Base-by-base conservation (phyloP, 2,329 filamentous ascomycete species). In the Aspergillus hortae region DNA sequence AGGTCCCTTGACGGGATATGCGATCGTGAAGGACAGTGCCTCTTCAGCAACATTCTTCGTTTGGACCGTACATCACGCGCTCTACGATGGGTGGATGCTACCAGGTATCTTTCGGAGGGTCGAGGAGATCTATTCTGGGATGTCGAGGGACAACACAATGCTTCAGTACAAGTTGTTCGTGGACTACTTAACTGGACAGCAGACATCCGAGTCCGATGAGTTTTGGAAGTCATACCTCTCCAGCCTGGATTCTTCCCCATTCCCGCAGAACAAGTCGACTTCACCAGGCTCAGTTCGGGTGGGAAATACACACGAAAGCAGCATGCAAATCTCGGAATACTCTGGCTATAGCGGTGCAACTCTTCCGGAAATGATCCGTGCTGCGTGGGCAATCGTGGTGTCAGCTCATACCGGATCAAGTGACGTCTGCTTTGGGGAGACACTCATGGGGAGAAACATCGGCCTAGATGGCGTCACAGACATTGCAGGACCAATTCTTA, bases 401-500 rank as follows among this genome's bases (percentile, higher is more conserved):
- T 70, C 74, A 2, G 66, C 65, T 4, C 81, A 80, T 56, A 79
- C 79, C 1, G 73, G 73, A 0, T 64, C 68, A 0, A 67, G 69
- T 2, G 75, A 80, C 38, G 73, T 82, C 0, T 78, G 75, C 27
- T 83, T 83, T 53, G 81, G 80, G 1, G 79, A 81, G 50, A 72
- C 82, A 0, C 64, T 79, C 3, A 79, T 78, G 0, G 81, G 81
- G 1, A 71, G 81, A 12, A 80, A 83, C 53, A 71, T 77, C 4
- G 74, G 78, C 1, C 67, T 84, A 1, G 65, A 71, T 2, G 72
- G 74, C 1, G 76, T 82, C 10, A 70, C 77, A 2, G 68, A 76
- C 2, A 74, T 79, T 1, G 72, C 79, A 10, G 81, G 81, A 0
- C 68, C 70, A 1, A 64, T 68, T 12, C 51, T 72, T 3, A 67